phyloP scores from a whole-genome alignment of 768 basidiomycete genomes.

The Mycena leptocephala region DNA sequence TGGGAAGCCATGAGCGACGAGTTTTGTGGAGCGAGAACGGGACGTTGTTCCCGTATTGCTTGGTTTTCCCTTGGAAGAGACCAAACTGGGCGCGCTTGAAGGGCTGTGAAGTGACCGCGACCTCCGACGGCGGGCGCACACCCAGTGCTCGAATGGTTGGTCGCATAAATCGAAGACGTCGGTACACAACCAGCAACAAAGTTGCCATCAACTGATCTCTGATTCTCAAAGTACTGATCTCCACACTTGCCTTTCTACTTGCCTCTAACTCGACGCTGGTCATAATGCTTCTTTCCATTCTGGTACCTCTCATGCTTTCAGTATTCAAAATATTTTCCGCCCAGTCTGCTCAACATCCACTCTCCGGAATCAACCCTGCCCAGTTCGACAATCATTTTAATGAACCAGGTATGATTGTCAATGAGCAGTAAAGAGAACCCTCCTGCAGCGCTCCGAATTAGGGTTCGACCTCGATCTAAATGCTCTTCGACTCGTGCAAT shows the following conservation, averaged over 20 bases:
- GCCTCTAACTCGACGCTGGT: not conserved
- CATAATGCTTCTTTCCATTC: not conserved
- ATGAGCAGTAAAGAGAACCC: not conserved
- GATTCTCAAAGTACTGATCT: too few relatives aligned
- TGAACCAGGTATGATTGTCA: not conserved
- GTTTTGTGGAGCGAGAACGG: slow-evolving; percentile 93
- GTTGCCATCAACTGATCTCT: not conserved
- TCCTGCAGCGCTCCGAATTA: not conserved
- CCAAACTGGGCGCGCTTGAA: slow-evolving; percentile 89
- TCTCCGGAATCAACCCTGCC: not conserved
- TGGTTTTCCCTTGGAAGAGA: slow-evolving; percentile 87
- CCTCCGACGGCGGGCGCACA: slow-evolving; percentile 21
- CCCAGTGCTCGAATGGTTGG: slow-evolving; percentile 10
- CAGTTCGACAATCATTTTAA: slow-evolving; percentile 12
- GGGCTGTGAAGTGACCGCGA: slow-evolving; percentile 69
- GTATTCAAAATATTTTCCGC: not conserved
- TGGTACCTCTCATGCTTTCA: not conserved
- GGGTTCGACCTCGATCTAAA: slow-evolving; percentile 22
- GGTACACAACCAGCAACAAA: slow-evolving; percentile 8
- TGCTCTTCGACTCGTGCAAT: slow-evolving; percentile 35
- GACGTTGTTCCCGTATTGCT: slow-evolving; percentile 90
- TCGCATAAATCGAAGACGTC: slow-evolving; percentile 9
- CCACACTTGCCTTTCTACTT: not conserved
- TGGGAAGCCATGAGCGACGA: slow-evolving; percentile 90
- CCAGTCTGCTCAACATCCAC: not conserved